Evolutionary conservation across 257 asterid species (phyloP), one percentile per base, ranked within the genome.

Genomic region (Forsythia suspensa): DNA sequence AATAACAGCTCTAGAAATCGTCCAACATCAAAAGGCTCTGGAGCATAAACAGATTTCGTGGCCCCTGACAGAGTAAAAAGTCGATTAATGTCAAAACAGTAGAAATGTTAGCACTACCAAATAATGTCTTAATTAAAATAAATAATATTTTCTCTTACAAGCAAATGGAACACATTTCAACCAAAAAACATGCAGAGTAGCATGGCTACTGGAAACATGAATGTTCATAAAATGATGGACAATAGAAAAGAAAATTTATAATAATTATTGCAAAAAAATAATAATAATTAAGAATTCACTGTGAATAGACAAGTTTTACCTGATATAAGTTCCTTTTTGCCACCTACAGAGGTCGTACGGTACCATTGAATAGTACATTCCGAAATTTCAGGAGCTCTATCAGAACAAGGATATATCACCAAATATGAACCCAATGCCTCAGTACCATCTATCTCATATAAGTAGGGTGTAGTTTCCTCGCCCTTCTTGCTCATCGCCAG

Each of bases 21-120:
- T 72, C 98, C 99, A 80, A 96, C 97, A 72, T 96, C 99, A 83
- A 86, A 82, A 20, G 99, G 98, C 85, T 96, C 99, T 5, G 98
- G 99, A 71, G 97, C 99, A 82, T 96, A 96, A 80, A 81, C 76
- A 75, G 91, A 76, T 82, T 96, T 96, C 36, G 90, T 93, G 71
- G 99, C 99, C 80, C 98, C 99, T 93, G 90, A 52, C 40, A 70
- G 57, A 24, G 80, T 74, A 39, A 39, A 76, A 52, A 67, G 65
- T 81, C 36, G 12, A 80, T 75, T 39, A 67, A 37, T 5, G 52
- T 55, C 8, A 67, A 1, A 24, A 63, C 34, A 29, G 34, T 29
- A 29, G 34, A 29, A 29, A 29, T 29, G 34, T 29, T 29, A 29
- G 34, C 34, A 29, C 37, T 61, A 24, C 38, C 37, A 61, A 61